Base-by-base conservation (phyloP, 2,329 filamentous ascomycete genomes). In the Chalaropsis ovoidea region DNA sequence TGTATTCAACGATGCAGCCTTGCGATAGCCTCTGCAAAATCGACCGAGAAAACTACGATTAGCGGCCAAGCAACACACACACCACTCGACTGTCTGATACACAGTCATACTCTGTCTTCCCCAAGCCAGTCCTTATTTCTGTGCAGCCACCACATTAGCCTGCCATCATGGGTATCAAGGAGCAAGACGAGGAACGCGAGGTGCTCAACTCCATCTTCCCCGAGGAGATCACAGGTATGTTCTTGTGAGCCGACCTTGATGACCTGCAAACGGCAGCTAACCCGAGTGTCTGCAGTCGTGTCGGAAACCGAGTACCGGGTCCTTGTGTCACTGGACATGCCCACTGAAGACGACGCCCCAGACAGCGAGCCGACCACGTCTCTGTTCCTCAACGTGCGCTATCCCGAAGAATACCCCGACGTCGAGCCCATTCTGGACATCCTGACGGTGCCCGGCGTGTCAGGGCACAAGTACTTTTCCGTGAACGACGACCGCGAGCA, bases 191-290 rank as follows among this genome's bases (percentile, higher is more conserved):
- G 78, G 94, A 99, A 82, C 87, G 92, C 68, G 94, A 99, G 76
- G 93, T 99, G 71, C 90, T 99, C 74, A 90, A 95, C 73, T 96
- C 93, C 68, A 99, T 99, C 73, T 99, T 97, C 71, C 91, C 94
- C 0, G 93, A 99, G 68, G 94, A 99, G 78, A 96, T 99, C 71
- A 93, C 87, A 82, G 88, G 91, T 93, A 72, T 61, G 75, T 69
- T 58, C 27, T 39, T 39, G 35, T 10, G 35, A 10, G 35, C 35
- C 35, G 35, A 10, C 35, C 35, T 1, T 39, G 5, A 35, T 39
- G 31, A 8, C 31, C 27, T 17, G 17, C 15, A 58, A n/a, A 39
- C 31, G 8, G 54, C 31, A 15, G n/a, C 54, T 58, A 39, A 58
- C 31, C 8, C 31, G 22, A 10, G 31, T 3, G 24, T 58, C 7